Percentiles rank a stretch among this genome's conserved stretches.
Evolutionary conservation across 1,284 basidiomycete species (phyloP).

Genomic region (Austropuccinia psidii): DNA sequence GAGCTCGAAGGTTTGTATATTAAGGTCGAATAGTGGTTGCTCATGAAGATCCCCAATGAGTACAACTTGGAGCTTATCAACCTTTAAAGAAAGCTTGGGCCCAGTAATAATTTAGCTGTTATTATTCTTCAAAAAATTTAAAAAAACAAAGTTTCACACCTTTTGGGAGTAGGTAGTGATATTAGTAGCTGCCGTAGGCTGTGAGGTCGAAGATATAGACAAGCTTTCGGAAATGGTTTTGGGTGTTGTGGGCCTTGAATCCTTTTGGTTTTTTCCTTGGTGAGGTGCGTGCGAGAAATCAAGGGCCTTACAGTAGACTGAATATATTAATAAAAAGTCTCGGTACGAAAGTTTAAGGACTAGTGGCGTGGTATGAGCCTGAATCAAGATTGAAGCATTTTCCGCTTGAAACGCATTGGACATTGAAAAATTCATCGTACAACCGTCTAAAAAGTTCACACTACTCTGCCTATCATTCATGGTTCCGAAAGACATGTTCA

Average conservation of each 20-base stretch:
- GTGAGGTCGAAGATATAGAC: not conserved
- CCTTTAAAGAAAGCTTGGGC: conserved; percentile 66
- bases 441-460: conserved; percentile 35
- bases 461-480: conserved; percentile 25
- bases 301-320: conserved; percentile 31
- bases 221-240: not conserved
- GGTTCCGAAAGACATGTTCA: conserved; percentile 34
- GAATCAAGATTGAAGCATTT: not conserved
- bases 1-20: conserved; percentile 75
- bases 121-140: not conserved
- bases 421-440: conserved; percentile 33
- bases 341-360: conserved; percentile 28
- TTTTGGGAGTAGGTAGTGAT: conserved; percentile 15
- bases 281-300: conserved; percentile 13
- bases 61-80: conserved; percentile 86
- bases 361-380: conserved; percentile 33
- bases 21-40: conserved; percentile 84
- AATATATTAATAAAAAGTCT: conserved; percentile 33
- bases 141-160: conserved; percentile 17
- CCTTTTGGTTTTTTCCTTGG: not conserved
- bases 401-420: conserved; percentile 10
- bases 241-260: not conserved
- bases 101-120: not conserved
- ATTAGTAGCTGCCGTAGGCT: not conserved
- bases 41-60: conserved; percentile 93